phyloP scores from a whole-genome alignment of 1,139 yeast species.

The Debaryomycetaceae sp. region DNA sequence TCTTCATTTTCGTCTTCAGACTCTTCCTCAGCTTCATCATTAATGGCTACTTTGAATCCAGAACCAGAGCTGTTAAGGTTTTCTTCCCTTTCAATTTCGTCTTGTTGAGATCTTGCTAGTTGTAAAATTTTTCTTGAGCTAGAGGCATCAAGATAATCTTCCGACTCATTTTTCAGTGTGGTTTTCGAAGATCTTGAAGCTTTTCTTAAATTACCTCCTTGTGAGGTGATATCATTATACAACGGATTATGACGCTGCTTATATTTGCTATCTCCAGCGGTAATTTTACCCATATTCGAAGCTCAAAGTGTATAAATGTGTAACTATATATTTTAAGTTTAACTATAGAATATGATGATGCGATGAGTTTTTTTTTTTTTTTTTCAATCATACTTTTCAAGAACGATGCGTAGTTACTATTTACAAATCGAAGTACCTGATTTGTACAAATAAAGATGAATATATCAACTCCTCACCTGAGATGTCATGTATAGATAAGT shows the following conservation, averaged over 20 bases:
- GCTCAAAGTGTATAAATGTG: too few species aligned
- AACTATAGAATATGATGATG: too few species aligned
- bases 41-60: slow-evolving; percentile 18
- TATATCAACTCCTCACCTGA: slow-evolving; percentile 82
- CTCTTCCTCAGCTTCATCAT: slow-evolving; percentile 31
- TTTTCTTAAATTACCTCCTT: slow-evolving; percentile 65
- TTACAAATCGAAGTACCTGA: slow-evolving; percentile 23
- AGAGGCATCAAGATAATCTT: slow-evolving; percentile 73
- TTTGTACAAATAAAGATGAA: slow-evolving; percentile 67
- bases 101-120: slow-evolving; percentile 89
- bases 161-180: slow-evolving; percentile 46
- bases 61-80: slow-evolving; percentile 15
- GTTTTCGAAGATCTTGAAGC: slow-evolving; percentile 20
- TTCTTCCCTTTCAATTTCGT: slow-evolving; percentile 74
- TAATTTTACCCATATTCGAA: slow-evolving; percentile 60
- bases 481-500: slow-evolving; percentile 67
- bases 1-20: slow-evolving; percentile 32
- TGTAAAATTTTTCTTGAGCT: slow-evolving; percentile 83
- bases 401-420: neutral
- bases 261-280: slow-evolving; percentile 47
- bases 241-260: slow-evolving; percentile 73
- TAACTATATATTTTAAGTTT: too few species aligned
- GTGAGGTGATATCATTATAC: slow-evolving; percentile 68
- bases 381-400: neutral
- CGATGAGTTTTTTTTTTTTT: too few species aligned